Evolutionary conservation across 2,329 filamentous ascomycete genomes (phyloP), one percentile per base, ranked within the genome.

Genomic region (Aspergillus neotritici): DNA sequence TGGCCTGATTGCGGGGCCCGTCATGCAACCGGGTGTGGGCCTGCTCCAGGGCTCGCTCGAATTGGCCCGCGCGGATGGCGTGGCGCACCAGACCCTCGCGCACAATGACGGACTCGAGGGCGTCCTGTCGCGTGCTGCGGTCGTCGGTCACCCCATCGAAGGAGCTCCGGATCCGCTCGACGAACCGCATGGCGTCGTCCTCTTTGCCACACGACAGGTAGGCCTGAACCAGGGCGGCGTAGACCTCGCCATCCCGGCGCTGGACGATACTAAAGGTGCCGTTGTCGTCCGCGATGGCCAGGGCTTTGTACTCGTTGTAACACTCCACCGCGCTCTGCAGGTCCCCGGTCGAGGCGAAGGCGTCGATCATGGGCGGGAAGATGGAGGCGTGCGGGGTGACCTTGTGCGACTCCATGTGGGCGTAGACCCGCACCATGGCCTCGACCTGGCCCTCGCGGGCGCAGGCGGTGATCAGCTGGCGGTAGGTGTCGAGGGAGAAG

Each of bases 321-420:
- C 88, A 89, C 64, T 95, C 89, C 5, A 97, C 87, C 14, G 90
- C 93, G 55, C 86, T 94, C 56, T 83, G 76, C 34, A 97, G 71
- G 62, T 97, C 89, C 38, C 89, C 86, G 9, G 78, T 79, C 33
- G 79, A 78, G 48, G 87, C 87, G 61, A 95, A 97, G 0, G 90
- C 89, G n/a, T 86, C 83, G 63, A 98, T 96, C 87, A 98, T 95
- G 13, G 84, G 79, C 1, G 89, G 86, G 68, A 95, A 97, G 40
- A 91, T 87, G 35, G 84, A 81, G 5, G 88, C 84, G 46, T 84
- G 82, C 0, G 91, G 87, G 12, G 80, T 77, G 15, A 87, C 79
- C 44, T 82, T 82, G 54, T 79, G 82, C 30, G 77, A 71, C 65
- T 95, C 88, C 89, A 97, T 94, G 65, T 97, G 88, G 52, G 87